Evolutionary conservation across 495 filamentous ascomycete species (phyloP), one percentile per base, ranked within the genome.

Genomic region (Glarea lozoyensis): DNA sequence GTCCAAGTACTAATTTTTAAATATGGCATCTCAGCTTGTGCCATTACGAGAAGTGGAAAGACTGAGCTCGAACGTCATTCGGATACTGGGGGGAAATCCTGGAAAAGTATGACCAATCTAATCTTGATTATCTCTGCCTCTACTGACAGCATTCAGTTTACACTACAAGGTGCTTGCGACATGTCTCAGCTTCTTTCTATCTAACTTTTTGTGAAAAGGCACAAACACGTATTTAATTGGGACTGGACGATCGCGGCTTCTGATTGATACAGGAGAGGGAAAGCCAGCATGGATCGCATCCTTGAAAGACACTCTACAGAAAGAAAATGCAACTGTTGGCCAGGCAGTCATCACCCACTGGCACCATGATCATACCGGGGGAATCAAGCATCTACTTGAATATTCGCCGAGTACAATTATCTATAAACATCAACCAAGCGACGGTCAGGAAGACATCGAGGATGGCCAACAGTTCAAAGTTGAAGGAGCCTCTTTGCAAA

Each of bases 141-240:
- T 49, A 15, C 36, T 19, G 3, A 2, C 37, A 11, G 23, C 20
- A 4, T 13, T 16, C 22, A 48, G 46, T 49, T 49, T 35, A 49
- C 46, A n/a, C 25, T 49, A 1, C 48, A 49, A 49, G 34, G 38
- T 42, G 35, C 13, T 24, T n/a, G n/a, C n/a, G n/a, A 34, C n/a
- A 4, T 39, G 40, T 18, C 21, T 21, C 22, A 22, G 23, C 23
- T 38, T 31, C 37, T 21, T 22, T 35, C 30, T 19, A 2, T 39
- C 18, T 16, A 40, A 36, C 13, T 38, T 10, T 37, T 40, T 11
- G 42, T 29, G 27, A 31, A 23, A 12, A 78, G 81, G 81, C 43
- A 93, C 88, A 40, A 94, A 94, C 60, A 94, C 88, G 30, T 94
- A 92, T 58, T 68, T 94, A 12, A 50, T 94, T 45, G 88, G 87